phyloP scores from a whole-genome alignment of 164 flowering plant species.

The Aristolochia contorta region DNA sequence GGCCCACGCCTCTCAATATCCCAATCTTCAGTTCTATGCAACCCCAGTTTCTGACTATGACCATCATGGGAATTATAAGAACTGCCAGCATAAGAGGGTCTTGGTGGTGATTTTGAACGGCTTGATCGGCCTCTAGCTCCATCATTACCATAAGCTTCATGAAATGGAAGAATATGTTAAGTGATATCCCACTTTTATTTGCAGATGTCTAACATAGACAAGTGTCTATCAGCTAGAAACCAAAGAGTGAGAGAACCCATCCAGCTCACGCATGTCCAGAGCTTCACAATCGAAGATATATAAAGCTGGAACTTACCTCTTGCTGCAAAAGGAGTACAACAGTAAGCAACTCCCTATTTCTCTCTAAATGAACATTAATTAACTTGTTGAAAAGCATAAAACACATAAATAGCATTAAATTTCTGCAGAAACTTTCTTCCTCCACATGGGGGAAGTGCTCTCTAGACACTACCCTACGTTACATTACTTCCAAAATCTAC shows the following conservation, averaged over 20 bases:
- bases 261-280: slow-evolving; percentile 1
- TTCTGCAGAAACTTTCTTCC: too few species aligned
- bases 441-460: too few species aligned
- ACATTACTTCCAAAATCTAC: too few species aligned
- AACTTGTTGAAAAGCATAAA: not conserved
- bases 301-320: slow-evolving; percentile 90
- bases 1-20: slow-evolving; percentile 48
- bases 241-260: not conserved
- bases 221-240: slow-evolving; percentile 27
- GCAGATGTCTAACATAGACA: slow-evolving; percentile 37
- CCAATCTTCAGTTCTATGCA: slow-evolving; percentile 52
- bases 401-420: not conserved
- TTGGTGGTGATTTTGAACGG: slow-evolving; percentile 76
- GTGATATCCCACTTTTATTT: slow-evolving; percentile 34
- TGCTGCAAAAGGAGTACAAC: slow-evolving; percentile 53
- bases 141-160: slow-evolving; percentile 88
- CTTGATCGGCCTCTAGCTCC: slow-evolving; percentile 71
- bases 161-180: slow-evolving; percentile 75
- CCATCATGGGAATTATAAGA: slow-evolving; percentile 48
- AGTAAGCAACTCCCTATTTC: slow-evolving; percentile 19
- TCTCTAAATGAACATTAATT: slow-evolving; percentile 5
- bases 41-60: slow-evolving; percentile 37
- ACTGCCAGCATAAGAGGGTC: slow-evolving; percentile 30
- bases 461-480: too few species aligned
- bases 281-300: slow-evolving; percentile 64